These are phyloP conservation scores for Craterostigma plantagineum DNA, from an alignment of 257 asterid species.

Conservation along the genomic window DNA sequence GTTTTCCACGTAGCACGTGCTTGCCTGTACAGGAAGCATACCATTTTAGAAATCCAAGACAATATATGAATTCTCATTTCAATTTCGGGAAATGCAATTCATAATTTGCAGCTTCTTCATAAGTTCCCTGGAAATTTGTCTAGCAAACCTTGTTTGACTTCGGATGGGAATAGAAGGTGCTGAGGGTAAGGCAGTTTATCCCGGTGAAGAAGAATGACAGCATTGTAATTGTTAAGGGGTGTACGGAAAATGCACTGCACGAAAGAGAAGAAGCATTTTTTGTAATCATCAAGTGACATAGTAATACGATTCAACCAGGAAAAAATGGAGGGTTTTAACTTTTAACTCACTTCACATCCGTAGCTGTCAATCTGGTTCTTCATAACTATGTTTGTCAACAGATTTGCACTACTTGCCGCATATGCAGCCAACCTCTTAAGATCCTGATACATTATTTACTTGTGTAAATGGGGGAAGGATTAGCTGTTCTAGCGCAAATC, in stretches of 20 bases:
- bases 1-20: constrained; percentile 40
- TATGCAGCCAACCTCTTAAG: constrained; percentile 69
- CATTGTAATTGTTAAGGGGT: constrained; percentile 77
- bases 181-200: constrained; percentile 74
- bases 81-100: background rate
- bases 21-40: constrained; percentile 31
- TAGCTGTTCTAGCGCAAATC: no score
- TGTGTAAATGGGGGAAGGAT: no score
- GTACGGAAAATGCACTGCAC: constrained; percentile 96
- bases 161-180: constrained; percentile 76
- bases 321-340: constrained; percentile 2
- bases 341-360: constrained; percentile 71
- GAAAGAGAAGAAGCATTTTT: no score
- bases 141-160: constrained; percentile 66
- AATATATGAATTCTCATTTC: no score
- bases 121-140: background rate
- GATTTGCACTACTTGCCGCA: constrained; percentile 65
- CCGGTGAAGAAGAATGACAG: constrained; percentile 72
- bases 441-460: no score
- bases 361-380: constrained; percentile 41
- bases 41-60: background rate
- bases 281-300: constrained; percentile 3
- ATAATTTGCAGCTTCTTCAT: background rate
- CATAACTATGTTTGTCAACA: constrained; percentile 39
- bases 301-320: constrained; percentile 6